Base-by-base conservation (phyloP, 306 rosid genomes). In the Lathyrus sativus region DNA sequence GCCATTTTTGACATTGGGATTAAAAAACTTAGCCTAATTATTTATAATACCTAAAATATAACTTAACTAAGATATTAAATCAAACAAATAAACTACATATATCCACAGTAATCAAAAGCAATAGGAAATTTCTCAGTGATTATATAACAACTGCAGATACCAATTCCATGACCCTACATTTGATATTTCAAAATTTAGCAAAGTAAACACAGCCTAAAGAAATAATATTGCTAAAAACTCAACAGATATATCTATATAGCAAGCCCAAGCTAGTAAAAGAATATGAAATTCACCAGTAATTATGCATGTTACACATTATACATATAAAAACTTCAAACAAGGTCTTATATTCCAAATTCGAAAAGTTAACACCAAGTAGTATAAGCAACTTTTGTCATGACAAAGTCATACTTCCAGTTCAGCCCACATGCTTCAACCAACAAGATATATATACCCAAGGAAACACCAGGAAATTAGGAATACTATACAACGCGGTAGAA, bases 21-120 rank as follows among this genome's bases (percentile, higher is more conserved):
- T 1, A 13, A 26, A 70, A 33, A n/a, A 42, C 70, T 8, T n/a
- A 62, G 11, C 31, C 44, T 63, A 43, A 37, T 19, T 38, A 35
- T 76, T 6, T 50, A 1, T 18, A 9, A 49, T 14, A n/a, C 18
- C 24, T 15, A 44, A 11, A 44, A 54, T 44, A 31, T 7, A 22
- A 53, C 62, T 5, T 15, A 57, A 45, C 48, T n/a, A 37, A 77
- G 39, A 11, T 44, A 31, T 46, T 48, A 38, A 68, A 70, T 35
- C 67, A 76, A 49, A 49, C 51, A 19, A n/a, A 24, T 3, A 26
- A 62, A 39, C 22, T 28, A 41, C 19, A 39, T 3, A 54, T 31
- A 53, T 11, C 24, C 6, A 13, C 18, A 33, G 46, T 42, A 42
- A 43, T 35, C 18, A 54, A 0, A 60, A 37, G 17, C 10, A 46